These are phyloP conservation scores for Prunus davidiana DNA, from an alignment of 306 rosid genomes.

Conservation along the genomic window DNA sequence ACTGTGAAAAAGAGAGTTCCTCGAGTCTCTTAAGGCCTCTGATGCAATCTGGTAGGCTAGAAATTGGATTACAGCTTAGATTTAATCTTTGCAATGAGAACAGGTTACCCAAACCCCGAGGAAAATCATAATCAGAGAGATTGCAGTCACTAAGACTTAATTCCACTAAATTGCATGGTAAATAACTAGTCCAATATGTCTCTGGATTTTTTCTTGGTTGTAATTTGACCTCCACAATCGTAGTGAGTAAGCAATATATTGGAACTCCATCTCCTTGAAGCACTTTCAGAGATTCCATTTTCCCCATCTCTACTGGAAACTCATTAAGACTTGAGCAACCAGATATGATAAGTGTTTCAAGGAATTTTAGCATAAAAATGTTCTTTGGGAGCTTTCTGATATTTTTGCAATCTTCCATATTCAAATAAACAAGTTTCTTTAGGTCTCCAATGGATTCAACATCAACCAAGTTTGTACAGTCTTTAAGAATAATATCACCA, in stretches of 20 bases:
- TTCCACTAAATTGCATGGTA: not conserved
- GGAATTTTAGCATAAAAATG: not conserved
- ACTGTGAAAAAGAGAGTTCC: not conserved
- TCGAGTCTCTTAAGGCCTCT: not conserved
- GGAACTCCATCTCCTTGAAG: not conserved
- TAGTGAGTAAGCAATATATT: not conserved
- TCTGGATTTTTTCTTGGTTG: not conserved
- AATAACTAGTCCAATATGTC: not conserved
- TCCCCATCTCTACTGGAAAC: not conserved
- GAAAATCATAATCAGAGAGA: not conserved
- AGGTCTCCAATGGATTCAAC: constrained; percentile 17
- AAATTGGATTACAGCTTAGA: not conserved
- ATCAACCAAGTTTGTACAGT: not conserved
- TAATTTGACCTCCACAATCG: not conserved
- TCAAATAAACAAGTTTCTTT: not conserved
- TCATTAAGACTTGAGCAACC: not conserved
- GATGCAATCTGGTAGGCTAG: not conserved
- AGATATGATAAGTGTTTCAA: not conserved
- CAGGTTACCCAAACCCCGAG: not conserved
- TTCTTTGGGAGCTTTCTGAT: not conserved
- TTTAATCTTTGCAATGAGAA: not conserved
- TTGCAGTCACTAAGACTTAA: not conserved
- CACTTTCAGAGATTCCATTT: not conserved
- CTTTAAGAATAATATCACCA: not conserved
- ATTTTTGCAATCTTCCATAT: constrained; percentile 3